Evolutionary conservation across 2,329 filamentous ascomycete species (phyloP), one percentile per base, ranked within the genome.

Genomic region (Claviceps fusiformis): DNA sequence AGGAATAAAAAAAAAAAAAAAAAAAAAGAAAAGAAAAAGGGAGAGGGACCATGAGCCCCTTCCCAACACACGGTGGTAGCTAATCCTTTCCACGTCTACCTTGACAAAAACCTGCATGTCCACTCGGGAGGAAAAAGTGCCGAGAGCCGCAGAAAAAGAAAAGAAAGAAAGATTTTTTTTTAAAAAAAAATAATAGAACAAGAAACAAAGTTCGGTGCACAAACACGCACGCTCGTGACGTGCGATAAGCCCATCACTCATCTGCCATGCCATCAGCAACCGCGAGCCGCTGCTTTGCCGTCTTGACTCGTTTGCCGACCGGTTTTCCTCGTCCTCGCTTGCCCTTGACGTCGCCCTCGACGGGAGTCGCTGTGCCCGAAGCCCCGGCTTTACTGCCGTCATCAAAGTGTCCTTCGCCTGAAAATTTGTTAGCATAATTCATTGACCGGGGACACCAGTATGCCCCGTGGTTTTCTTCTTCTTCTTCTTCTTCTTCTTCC

Each of bases 351-450:
- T 78, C 67, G 17, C 79, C 77, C 45, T 82, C 81, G 11, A 86
- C 79, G 0, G 90, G 91, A 1, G 93, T 96, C 3, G 88, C 89
- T 0, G 90, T 84, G 41, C 91, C 93, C 3, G 88, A 95, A 29
- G 70, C 68, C 52, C 64, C 65, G 5, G 63, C 83, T 53, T 95
- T 93, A 62, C 85, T 86, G 63, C 77, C 79, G 68, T 95, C 90
- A 63, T 97, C 92, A 71, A 98, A 98, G 68, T 95, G 84, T 57
- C 93, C 93, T 77, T 98, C 93, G 64, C 92, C 92, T 97, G 13
- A 29, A 11, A 51, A 13, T 7, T n/a, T 9, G 54, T 58, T 50
- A 58, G 58, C 31, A 17, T 31, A 31, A 29, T 15, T 4, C n/a
- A n/a, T 9, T 7, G 24, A 24, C 3, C 24, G 24, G 24, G 24